These are phyloP conservation scores for Rhodotorula sp. DNA, from an alignment of 1,284 basidiomycete genomes.

Conservation along the genomic window DNA sequence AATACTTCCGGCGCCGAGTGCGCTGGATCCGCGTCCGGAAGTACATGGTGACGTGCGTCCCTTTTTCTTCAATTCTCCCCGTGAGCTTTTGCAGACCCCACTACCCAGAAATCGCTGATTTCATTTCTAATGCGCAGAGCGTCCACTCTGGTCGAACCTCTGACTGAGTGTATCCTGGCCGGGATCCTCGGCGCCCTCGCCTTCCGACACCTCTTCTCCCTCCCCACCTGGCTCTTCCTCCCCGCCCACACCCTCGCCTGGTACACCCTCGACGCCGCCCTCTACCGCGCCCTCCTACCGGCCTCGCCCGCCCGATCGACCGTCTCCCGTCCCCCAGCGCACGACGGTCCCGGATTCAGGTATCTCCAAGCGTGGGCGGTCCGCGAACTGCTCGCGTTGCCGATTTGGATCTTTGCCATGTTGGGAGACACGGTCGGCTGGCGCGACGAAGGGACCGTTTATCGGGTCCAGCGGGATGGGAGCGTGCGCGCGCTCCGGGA, in stretches of 20 bases:
- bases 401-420: constrained; percentile 78
- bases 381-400: constrained; percentile 75
- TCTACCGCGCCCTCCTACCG: constrained; percentile 40
- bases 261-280: constrained; percentile 43
- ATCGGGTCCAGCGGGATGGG: constrained; percentile 40
- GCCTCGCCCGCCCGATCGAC: constrained; percentile 39
- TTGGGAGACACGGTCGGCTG: constrained; percentile 75
- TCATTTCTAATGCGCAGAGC: constrained; percentile 44
- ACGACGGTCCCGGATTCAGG: constrained; percentile 50
- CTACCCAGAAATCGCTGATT: background rate
- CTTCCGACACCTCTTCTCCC: constrained; percentile 54
- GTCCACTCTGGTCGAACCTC: constrained; percentile 80
- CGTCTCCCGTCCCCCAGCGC: constrained; percentile 27
- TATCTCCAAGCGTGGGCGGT: constrained; percentile 74
- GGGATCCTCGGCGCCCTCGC: constrained; percentile 64
- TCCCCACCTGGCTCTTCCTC: constrained; percentile 39
- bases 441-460: constrained; percentile 57
- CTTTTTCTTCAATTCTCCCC: background rate
- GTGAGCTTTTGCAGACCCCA: background rate
- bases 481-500: constrained; percentile 33
- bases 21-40: constrained; percentile 94
- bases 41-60: constrained; percentile 67
- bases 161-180: constrained; percentile 77
- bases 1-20: constrained; percentile 79
- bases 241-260: constrained; percentile 42